Conservation (phyloP, 164 flowering plant genomes). For the Piper longum region DNA sequence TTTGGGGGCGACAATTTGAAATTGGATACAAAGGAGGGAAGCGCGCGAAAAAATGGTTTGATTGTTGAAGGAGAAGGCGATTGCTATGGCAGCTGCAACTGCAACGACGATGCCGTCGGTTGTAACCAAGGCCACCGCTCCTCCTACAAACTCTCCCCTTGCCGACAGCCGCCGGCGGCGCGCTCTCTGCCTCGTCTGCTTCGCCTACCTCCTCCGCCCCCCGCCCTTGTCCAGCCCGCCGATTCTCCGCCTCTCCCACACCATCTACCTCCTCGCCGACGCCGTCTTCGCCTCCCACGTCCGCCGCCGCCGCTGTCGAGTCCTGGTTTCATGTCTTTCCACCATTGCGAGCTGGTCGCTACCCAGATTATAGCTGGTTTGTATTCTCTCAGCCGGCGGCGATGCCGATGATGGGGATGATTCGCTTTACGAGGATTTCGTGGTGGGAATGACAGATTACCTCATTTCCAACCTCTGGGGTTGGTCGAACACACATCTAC, state of each 20-base stretch:
- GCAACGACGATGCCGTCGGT: not conserved
- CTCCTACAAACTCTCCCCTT: conserved; percentile 24
- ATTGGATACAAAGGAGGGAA: too few relatives aligned
- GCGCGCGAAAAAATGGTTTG: too few relatives aligned
- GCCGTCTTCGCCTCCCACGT: conserved; percentile 38
- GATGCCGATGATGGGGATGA: conserved; percentile 10
- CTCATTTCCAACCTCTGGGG: conserved; percentile 57
- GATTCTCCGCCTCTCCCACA: conserved; percentile 73
- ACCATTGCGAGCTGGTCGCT: conserved; percentile 55
- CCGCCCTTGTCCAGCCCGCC: conserved; percentile 31
- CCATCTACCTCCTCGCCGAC: conserved; percentile 70
- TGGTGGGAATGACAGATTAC: conserved; percentile 33
- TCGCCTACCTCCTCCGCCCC: conserved; percentile 56
- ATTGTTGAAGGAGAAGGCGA: too few relatives aligned
- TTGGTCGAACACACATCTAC: conserved; percentile 43
- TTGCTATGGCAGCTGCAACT: too few relatives aligned
- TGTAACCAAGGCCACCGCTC: conserved; percentile 63
- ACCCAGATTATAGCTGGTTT: conserved; percentile 33
- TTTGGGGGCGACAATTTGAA: too few relatives aligned
- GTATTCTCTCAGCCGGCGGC: conserved; percentile 24
- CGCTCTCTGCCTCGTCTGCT: conserved; percentile 82
- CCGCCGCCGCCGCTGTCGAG: conserved; percentile 46
- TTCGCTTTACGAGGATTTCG: conserved; percentile 22
- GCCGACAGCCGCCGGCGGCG: conserved; percentile 34
- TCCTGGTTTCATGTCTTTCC: conserved; percentile 42